A percentile compares a stretch with the other conserved stretches of the same genome.
Evolutionary conservation across 2,329 filamentous ascomycete species (phyloP).

Genomic region (Fusarium pseudograminearum): DNA sequence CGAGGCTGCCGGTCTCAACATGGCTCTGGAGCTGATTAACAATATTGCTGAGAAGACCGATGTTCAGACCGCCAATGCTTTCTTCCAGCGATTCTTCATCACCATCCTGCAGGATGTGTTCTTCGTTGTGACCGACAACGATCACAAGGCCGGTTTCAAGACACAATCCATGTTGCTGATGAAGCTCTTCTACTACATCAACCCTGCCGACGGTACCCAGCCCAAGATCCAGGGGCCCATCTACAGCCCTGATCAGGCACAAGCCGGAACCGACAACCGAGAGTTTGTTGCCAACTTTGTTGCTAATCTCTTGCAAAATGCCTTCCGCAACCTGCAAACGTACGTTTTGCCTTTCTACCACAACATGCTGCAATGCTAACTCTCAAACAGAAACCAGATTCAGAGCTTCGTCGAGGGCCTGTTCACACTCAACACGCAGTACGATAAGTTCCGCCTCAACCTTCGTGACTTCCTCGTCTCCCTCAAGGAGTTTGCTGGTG

Average conservation of each 20-base stretch:
- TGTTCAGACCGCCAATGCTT: conserved; percentile 84
- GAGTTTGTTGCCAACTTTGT: conserved; percentile 94
- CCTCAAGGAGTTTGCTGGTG: conserved; percentile 94
- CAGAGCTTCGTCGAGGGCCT: conserved; percentile 89
- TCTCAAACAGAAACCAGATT: conserved; percentile 77
- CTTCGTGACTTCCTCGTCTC: conserved; percentile 97
- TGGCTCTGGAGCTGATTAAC: conserved; percentile 97
- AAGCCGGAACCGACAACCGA: conserved; percentile 84
- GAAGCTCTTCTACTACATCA: conserved; percentile 96
- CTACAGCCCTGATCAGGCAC: conserved; percentile 86
- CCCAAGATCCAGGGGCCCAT: conserved; percentile 94
- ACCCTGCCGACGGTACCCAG: conserved; percentile 72
- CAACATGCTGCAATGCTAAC: conserved; percentile 51
- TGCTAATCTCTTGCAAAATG: conserved; percentile 83
- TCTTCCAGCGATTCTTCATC: conserved; percentile 98
- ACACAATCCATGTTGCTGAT: conserved; percentile 94
- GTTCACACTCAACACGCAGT: conserved; percentile 87
- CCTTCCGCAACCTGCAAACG: conserved; percentile 93
- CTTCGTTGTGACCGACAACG: conserved; percentile 96
- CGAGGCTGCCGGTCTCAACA: conserved; percentile 94
- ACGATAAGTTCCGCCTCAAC: conserved; percentile 95
- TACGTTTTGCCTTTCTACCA: conserved; percentile 61
- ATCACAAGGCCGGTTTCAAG: conserved; percentile 99
- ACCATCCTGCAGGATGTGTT: conserved; percentile 97
- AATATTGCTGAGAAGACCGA: conserved; percentile 97